These are phyloP conservation scores for Brachypodium distachyon DNA, from an alignment of 202 grass and related monocot species.

Conservation along the genomic window DNA sequence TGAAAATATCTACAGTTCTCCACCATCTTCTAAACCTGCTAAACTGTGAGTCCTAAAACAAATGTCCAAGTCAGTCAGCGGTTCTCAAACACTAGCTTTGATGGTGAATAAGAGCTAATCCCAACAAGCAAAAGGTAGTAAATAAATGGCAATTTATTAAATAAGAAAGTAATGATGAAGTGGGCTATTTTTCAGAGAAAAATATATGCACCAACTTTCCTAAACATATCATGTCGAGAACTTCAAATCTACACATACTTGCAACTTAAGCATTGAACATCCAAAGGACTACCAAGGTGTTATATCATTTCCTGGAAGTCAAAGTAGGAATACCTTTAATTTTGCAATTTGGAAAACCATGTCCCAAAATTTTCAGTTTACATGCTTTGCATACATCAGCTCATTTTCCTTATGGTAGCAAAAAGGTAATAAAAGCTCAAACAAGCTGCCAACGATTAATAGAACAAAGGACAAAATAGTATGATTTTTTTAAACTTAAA, in stretches of 20 bases:
- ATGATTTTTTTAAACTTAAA: too few species aligned
- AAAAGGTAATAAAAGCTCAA: neutral
- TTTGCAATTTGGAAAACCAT: neutral
- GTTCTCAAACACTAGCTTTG: neutral
- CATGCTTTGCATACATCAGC: neutral
- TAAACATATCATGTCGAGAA: neutral
- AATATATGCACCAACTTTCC: neutral
- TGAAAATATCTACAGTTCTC: constrained; percentile 64
- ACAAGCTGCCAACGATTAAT: neutral
- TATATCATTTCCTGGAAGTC: neutral
- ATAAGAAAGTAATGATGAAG: neutral
- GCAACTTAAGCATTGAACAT: constrained; percentile 2
- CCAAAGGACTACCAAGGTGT: neutral
- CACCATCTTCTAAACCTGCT: constrained; percentile 65
- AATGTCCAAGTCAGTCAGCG: neutral
- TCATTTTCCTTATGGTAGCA: neutral
- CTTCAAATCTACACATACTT: neutral
- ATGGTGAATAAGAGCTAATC: neutral
- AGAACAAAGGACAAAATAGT: neutral
- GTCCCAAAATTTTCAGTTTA: neutral
- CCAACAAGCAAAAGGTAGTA: neutral
- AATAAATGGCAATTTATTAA: neutral
- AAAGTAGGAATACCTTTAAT: neutral
- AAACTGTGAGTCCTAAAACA: constrained; percentile 40
- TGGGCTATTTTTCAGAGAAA: neutral